These are phyloP conservation scores for Colletotrichum higginsianum DNA, from an alignment of 2,329 filamentous ascomycete species.

Conservation along the genomic window DNA sequence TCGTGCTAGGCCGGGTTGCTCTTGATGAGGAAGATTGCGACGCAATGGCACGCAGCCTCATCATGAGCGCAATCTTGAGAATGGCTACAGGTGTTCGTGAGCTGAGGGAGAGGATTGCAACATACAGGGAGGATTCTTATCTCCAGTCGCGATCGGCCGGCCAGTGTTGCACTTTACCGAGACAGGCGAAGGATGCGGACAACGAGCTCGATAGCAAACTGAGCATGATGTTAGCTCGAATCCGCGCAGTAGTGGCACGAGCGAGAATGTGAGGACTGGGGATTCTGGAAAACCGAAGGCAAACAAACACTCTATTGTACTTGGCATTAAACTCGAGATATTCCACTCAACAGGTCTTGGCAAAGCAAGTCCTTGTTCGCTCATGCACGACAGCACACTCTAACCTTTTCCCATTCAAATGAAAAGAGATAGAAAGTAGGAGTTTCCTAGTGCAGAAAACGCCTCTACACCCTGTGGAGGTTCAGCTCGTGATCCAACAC, in stretches of 20 bases:
- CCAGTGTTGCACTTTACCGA: neutral
- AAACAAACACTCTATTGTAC: too few species aligned
- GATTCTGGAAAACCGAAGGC: neutral
- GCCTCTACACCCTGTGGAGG: neutral
- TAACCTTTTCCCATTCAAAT: too few species aligned
- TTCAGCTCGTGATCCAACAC: neutral
- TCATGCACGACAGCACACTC: too few species aligned
- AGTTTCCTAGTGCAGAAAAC: neutral
- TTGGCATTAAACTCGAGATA: too few species aligned
- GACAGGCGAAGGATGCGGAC: constrained; percentile 7
- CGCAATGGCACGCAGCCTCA: constrained; percentile 6
- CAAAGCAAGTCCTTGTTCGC: too few species aligned
- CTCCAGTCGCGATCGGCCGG: neutral
- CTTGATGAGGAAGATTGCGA: constrained; percentile 14
- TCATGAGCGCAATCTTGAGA: constrained; percentile 1
- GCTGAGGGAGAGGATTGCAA: constrained; percentile 9
- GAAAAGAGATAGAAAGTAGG: too few species aligned
- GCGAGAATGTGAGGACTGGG: neutral
- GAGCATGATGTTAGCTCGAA: neutral
- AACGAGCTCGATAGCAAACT: constrained; percentile 6
- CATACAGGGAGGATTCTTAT: neutral
- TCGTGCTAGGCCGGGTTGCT: constrained; percentile 8
- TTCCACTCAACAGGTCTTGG: too few species aligned
- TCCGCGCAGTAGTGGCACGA: constrained; percentile 6
- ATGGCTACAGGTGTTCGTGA: constrained; percentile 4